Conservation (phyloP, 129 eudicot species). For the Oenanthe sinensis region DNA sequence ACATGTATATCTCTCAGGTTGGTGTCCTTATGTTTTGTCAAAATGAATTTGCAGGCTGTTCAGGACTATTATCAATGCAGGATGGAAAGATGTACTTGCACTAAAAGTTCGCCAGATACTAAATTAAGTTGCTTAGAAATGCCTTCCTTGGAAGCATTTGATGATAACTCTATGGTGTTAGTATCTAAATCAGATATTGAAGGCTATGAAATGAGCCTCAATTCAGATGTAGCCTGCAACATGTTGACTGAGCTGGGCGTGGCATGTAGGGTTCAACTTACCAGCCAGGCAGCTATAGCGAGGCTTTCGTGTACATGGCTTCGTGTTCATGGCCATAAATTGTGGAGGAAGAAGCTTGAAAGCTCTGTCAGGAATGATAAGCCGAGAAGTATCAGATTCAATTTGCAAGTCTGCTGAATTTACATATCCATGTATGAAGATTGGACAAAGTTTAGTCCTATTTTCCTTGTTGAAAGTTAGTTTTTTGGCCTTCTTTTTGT, state of each 20-base stretch:
- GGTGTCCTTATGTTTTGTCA: not conserved
- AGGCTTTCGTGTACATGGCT: constrained; percentile 60
- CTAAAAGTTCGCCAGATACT: not conserved
- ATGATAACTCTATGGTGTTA: constrained; percentile 53
- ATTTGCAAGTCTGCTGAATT: constrained; percentile 42
- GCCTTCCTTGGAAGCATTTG: constrained; percentile 33
- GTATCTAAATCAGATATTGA: constrained; percentile 62
- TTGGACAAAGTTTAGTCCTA: not conserved
- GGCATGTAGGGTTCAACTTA: constrained; percentile 52
- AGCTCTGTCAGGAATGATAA: constrained; percentile 20
- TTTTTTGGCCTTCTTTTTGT: not conserved
- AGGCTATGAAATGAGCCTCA: constrained; percentile 47
- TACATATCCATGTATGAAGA: not conserved
- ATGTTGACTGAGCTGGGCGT: constrained; percentile 36
- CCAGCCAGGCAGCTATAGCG: constrained; percentile 55
- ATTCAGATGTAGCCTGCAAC: constrained; percentile 18
- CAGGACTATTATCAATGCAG: constrained; percentile 30
- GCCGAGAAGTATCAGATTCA: constrained; percentile 27
- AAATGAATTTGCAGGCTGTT: constrained; percentile 38
- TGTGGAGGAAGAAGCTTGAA: constrained; percentile 26
- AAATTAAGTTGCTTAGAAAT: constrained; percentile 3
- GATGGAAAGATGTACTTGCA: not conserved
- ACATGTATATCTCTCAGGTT: not conserved
- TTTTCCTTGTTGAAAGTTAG: not conserved
- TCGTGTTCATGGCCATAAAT: constrained; percentile 34